A percentile compares a stretch with the other conserved stretches of the same genome.
These are phyloP conservation scores for Lepiota subincarnata DNA, from an alignment of 768 basidiomycete species.

Conservation along the genomic window DNA sequence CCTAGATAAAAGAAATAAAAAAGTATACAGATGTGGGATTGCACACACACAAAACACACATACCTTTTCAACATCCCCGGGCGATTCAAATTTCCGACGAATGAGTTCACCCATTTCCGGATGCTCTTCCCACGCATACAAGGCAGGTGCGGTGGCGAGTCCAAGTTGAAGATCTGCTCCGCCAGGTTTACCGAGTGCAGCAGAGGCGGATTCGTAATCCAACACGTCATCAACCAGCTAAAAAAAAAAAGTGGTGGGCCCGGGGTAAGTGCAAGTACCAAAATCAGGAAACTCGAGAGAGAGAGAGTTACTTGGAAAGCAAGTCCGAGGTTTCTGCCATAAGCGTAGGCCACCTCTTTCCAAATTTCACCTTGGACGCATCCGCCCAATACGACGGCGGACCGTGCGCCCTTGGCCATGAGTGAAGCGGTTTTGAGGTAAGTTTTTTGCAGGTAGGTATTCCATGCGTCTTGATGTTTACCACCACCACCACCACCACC, in stretches of 20 bases:
- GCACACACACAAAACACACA: too few relatives aligned
- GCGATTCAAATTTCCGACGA: constrained; percentile 70
- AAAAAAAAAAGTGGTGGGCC: too few relatives aligned
- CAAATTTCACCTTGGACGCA: constrained; percentile 77
- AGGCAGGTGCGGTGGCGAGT: constrained; percentile 87
- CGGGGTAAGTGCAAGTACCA: too few relatives aligned
- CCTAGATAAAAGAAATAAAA: constrained; percentile 38
- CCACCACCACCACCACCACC: constrained; percentile 21
- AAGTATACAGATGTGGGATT: not conserved
- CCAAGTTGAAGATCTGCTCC: constrained; percentile 82
- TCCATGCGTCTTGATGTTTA: constrained; percentile 51
- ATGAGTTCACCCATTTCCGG: constrained; percentile 87
- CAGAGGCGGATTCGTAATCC: constrained; percentile 80
- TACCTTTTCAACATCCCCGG: constrained; percentile 86
- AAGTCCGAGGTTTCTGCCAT: constrained; percentile 89
- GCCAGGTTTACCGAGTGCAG: constrained; percentile 84
- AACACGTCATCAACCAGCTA: constrained; percentile 95
- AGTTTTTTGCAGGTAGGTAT: constrained; percentile 85
- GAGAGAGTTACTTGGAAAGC: constrained; percentile 75
- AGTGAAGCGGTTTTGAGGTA: constrained; percentile 92
- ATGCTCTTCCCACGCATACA: constrained; percentile 94
- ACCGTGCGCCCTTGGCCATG: constrained; percentile 88
- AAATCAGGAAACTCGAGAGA: not conserved
- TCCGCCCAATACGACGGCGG: constrained; percentile 86
- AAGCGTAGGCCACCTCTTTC: constrained; percentile 96